These are phyloP conservation scores for Scutellaria baicalensis DNA, from an alignment of 257 asterid genomes.

Conservation along the genomic window DNA sequence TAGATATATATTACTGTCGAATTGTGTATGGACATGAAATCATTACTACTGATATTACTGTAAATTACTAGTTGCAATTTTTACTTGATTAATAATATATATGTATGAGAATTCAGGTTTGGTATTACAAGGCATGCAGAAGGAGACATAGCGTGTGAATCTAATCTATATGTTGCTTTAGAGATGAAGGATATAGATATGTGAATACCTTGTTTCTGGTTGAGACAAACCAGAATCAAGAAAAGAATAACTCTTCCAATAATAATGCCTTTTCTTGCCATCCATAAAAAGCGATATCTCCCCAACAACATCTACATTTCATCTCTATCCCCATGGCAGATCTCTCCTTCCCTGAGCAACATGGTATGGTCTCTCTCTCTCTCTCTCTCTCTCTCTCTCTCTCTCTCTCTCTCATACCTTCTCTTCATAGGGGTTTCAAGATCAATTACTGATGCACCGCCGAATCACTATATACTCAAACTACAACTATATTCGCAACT, in stretches of 20 bases:
- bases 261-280: not conserved
- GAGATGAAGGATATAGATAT: not conserved
- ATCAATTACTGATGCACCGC: constrained; percentile 38
- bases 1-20: too few species aligned
- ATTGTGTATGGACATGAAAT: too few species aligned
- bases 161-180: too few species aligned
- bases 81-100: too few species aligned
- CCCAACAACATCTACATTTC: too few species aligned
- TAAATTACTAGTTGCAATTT: too few species aligned
- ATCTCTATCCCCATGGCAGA: constrained; percentile 4
- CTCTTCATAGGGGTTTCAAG: constrained; percentile 8
- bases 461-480: constrained; percentile 39
- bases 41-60: too few species aligned
- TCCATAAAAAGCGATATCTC: not conserved
- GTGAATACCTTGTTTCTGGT: not conserved
- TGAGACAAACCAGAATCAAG: not conserved
- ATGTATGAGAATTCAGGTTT: too few species aligned
- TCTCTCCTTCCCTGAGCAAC: constrained; percentile 5
- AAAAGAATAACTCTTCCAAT: constrained; percentile 1
- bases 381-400: not conserved
- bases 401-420: not conserved
- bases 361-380: constrained; percentile 1
- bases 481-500: constrained; percentile 43
- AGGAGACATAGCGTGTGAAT: too few species aligned
- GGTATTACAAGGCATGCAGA: too few species aligned